Percentiles rank a stretch among this genome's conserved stretches.
Evolutionary conservation across 176 grass and related monocot species (phyloP).

Genomic region (Cocos nucifera): DNA sequence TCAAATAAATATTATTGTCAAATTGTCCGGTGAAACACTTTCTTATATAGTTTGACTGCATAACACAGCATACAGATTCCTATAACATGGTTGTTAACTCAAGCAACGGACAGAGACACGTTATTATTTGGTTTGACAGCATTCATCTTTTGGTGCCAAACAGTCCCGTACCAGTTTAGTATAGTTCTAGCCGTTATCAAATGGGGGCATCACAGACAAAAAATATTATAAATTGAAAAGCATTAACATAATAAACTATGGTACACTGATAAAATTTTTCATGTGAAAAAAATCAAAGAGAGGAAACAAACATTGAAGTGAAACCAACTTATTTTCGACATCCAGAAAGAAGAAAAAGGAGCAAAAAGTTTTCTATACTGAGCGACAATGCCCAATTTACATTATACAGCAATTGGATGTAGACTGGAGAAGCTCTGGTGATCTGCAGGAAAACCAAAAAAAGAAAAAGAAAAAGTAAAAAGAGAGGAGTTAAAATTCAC

Average conservation of each 20-base stretch:
- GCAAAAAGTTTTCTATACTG: neutral
- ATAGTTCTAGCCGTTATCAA: no score
- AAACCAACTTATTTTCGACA: conserved; percentile 1
- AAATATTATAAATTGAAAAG: neutral
- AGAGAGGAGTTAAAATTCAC: neutral
- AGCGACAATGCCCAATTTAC: neutral
- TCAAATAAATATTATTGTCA: no score
- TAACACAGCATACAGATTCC: no score
- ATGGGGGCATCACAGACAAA: neutral
- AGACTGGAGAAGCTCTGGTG: conserved; percentile 65
- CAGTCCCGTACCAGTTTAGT: no score
- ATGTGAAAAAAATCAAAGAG: conserved; percentile 5
- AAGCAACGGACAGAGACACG: no score
- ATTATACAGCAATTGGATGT: conserved; percentile 43
- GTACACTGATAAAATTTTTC: neutral
- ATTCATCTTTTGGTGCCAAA: no score
- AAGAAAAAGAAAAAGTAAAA: neutral
- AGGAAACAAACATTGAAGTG: neutral
- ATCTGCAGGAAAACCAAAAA: conserved; percentile 31
- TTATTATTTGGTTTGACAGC: no score
- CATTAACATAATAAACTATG: neutral
- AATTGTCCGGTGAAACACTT: no score
- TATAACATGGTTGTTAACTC: no score
- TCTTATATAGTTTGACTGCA: no score
- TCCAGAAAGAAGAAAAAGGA: conserved; percentile 11